A percentile compares a stretch with the other conserved stretches of the same genome.
phyloP scores from a whole-genome alignment of 2,329 filamentous ascomycete species.

The Phyllosticta citrichinensis region DNA sequence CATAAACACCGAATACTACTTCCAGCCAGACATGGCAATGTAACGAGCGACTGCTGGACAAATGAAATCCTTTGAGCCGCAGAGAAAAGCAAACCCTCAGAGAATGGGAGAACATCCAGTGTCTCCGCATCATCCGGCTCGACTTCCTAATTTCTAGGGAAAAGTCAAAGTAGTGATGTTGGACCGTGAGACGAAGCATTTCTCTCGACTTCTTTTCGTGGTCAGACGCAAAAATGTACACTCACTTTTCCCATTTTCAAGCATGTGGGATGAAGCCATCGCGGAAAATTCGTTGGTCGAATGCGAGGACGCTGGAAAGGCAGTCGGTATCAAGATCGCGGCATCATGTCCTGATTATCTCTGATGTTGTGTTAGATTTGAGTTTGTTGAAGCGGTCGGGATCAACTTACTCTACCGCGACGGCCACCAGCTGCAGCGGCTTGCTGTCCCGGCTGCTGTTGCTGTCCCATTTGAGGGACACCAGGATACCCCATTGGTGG shows the following conservation, averaged over 20 bases:
- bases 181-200: neutral
- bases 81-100: neutral
- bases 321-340: neutral
- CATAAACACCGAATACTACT: conserved; percentile 6
- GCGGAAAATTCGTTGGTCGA: neutral
- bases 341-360: neutral
- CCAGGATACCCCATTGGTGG: conserved; percentile 5
- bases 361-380: neutral
- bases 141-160: neutral
- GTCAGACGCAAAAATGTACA: neutral
- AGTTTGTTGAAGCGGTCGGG: neutral
- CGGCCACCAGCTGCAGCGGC: conserved; percentile 2
- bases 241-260: neutral
- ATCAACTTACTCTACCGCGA: conserved; percentile 5
- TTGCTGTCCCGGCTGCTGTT: conserved; percentile 3
- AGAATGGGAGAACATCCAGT: conserved; percentile 5
- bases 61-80: neutral
- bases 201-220: neutral
- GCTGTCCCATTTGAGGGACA: conserved; percentile 5
- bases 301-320: neutral
- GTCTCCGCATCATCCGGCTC: neutral
- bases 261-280: neutral
- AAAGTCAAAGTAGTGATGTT: neutral
- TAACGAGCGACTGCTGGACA: conserved; percentile 5
- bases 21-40: conserved; percentile 1